These are phyloP conservation scores for Cyclotella atomus DNA, from an alignment of 108 stramenopile species.

Conservation along the genomic window DNA sequence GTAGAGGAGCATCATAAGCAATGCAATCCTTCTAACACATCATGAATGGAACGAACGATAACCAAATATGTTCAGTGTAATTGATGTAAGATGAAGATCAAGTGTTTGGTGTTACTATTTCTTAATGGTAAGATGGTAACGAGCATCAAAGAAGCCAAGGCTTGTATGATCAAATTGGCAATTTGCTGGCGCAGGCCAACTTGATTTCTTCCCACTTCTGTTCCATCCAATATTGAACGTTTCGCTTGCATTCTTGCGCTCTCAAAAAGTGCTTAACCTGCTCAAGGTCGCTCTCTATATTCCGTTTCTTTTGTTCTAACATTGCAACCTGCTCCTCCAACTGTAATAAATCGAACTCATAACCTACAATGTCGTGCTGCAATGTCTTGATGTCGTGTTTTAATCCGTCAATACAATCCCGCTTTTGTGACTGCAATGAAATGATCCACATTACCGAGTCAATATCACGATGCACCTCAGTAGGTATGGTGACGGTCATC, in stretches of 20 bases:
- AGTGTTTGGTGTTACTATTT: no score
- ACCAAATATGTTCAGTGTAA: no score
- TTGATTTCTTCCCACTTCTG: conserved; percentile 24
- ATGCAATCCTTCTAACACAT: no score
- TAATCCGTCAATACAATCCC: conserved; percentile 20
- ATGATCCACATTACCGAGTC: conserved; percentile 48
- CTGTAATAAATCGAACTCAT: conserved; percentile 9
- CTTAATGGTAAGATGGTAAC: no score
- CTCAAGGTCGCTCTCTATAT: conserved; percentile 19
- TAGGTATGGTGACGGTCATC: conserved; percentile 16
- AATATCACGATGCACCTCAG: conserved; percentile 27
- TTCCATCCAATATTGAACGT: conserved; percentile 6
- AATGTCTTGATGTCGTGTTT: conserved; percentile 23
- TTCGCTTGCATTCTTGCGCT: conserved; percentile 18
- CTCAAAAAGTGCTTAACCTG: conserved; percentile 28
- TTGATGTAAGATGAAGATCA: no score
- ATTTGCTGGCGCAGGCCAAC: conserved; percentile 13
- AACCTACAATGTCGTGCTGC: conserved; percentile 20
- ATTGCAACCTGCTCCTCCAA: background rate
- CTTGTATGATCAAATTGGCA: no score
- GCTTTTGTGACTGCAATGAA: conserved; percentile 33
- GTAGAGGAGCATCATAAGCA: no score
- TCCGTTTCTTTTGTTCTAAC: conserved; percentile 24
- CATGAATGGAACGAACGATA: no score
- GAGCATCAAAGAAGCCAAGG: no score